Evolutionary conservation across 2,329 filamentous ascomycete species (phyloP), one percentile per base, ranked within the genome.

Genomic region (Xylaria digitata): DNA sequence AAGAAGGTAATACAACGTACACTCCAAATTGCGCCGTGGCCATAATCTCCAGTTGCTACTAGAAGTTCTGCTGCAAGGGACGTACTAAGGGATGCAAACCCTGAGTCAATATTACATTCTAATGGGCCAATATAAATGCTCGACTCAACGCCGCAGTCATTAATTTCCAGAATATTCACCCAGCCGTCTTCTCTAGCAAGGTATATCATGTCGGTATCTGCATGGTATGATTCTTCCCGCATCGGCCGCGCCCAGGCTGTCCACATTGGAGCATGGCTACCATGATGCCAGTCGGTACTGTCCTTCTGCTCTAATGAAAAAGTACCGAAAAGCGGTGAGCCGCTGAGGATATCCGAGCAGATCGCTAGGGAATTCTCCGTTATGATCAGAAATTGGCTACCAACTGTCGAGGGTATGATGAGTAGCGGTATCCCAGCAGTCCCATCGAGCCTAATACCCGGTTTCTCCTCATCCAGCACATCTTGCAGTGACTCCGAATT

Each of bases 161-260:
- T 86, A 65, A 93, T 88, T 71, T 93, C 89, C 4, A 95, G 79
- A 70, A 91, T 92, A 61, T 90, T 86, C 9, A 97, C 85, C 55
- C 90, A 82, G 2, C 96, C 96, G 75, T 98, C 95, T 79, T 98
- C 95, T 61, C 94, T 89, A 11, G 91, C 92, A 17, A 99, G 82
- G 75, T 96, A 97, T 55, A 98, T 89, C 66, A 90, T 89, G 75
- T 98, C 96, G 42, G 89, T 88, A 19, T 82, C 84, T 61, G 86
- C 81, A 59, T 86, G 86, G 71, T 90, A 91, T 13, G 82, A 80
- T 66, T 85, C 85, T 26, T 89, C 85, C 7, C 95, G 89, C 66
- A 88, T 86, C 1, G 94, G 92, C 66, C 92, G 87, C 32, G 93
- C 89, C 94, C 95, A 99, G 26, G 91, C 88, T 3, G 91, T 91